A percentile compares a stretch with the other conserved stretches of the same genome.
These are phyloP conservation scores for Pseudozyma hubeiensis DNA, from an alignment of 1,284 basidiomycete genomes.

Conservation along the genomic window DNA sequence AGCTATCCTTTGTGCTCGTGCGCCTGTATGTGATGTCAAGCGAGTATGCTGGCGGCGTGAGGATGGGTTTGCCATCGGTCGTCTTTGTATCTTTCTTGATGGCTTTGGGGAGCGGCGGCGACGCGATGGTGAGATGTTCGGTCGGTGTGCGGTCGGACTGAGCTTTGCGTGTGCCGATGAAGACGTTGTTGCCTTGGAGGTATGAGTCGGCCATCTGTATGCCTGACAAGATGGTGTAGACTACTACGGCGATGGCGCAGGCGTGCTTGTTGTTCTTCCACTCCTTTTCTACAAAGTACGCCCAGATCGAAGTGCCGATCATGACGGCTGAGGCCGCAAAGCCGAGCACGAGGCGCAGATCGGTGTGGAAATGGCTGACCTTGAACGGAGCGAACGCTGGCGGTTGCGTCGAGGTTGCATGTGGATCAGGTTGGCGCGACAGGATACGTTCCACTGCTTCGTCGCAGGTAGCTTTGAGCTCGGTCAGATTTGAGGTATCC, in stretches of 20 bases:
- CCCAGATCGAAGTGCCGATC: conserved; percentile 59
- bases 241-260: conserved; percentile 48
- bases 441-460: conserved; percentile 60
- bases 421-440: conserved; percentile 29
- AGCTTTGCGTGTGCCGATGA: conserved; percentile 57
- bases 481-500: conserved; percentile 58
- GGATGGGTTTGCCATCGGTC: conserved; percentile 36
- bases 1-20: conserved; percentile 49
- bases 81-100: conserved; percentile 23
- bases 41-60: conserved; percentile 60
- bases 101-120: conserved; percentile 51
- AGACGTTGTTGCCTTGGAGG: conserved; percentile 57
- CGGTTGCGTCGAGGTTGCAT: conserved; percentile 17
- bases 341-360: conserved; percentile 56
- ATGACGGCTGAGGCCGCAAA: conserved; percentile 58
- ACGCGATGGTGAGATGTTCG: conserved; percentile 54
- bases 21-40: conserved; percentile 55
- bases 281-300: conserved; percentile 62
- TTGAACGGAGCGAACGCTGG: conserved; percentile 55
- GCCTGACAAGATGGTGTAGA: conserved; percentile 48
- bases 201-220: conserved; percentile 52
- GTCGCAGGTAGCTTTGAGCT: conserved; percentile 63
- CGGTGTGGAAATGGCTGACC: conserved; percentile 58
- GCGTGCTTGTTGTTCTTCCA: conserved; percentile 61
- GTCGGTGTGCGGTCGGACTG: conserved; percentile 52